Percentiles rank a stretch among this genome's conserved stretches.
phyloP scores from a whole-genome alignment of 306 rosid genomes.

The Cucumis melo region DNA sequence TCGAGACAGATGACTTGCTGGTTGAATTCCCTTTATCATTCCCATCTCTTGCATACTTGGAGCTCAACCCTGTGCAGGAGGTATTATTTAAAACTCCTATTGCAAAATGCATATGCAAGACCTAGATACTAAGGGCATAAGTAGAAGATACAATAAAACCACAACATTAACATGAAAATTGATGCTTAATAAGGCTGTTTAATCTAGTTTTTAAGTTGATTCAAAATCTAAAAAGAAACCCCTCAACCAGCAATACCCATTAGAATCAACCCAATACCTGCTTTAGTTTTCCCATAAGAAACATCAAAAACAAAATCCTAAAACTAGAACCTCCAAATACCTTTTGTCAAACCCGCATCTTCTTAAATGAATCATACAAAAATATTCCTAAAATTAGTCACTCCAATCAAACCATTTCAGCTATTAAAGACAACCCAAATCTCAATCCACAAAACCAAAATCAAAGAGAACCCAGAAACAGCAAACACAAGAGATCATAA shows the following conservation, averaged over 20 bases:
- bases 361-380: background rate
- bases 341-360: background rate
- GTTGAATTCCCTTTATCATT: conserved; percentile 22
- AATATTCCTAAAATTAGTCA: background rate
- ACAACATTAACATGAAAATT: background rate
- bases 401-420: background rate
- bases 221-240: background rate
- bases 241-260: background rate
- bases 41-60: conserved; percentile 21
- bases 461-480: background rate
- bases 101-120: background rate
- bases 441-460: background rate
- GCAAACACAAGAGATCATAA: background rate
- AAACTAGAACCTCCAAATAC: background rate
- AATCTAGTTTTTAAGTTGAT: background rate
- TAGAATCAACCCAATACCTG: background rate
- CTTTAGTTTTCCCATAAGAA: background rate
- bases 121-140: background rate
- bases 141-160: background rate
- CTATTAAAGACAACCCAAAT: background rate
- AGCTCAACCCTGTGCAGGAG: conserved; percentile 29
- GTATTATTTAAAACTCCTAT: background rate
- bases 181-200: background rate
- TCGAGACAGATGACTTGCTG: conserved; percentile 37
- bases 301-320: background rate